These are phyloP conservation scores for Yarrowia yakushimensis DNA, from an alignment of 805 yeast species.

Conservation along the genomic window DNA sequence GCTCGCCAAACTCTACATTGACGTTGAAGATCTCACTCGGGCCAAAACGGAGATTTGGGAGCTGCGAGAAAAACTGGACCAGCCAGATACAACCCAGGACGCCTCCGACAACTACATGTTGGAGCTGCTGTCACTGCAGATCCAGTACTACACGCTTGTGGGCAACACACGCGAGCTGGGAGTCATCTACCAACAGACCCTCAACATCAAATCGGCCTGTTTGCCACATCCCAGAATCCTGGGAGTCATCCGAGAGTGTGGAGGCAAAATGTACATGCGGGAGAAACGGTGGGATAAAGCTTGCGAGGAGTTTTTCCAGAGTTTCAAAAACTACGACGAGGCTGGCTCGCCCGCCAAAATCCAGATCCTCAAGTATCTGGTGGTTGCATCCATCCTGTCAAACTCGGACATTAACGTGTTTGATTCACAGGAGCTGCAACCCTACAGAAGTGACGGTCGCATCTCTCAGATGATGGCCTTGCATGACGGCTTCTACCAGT, in stretches of 20 bases:
- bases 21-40: slow-evolving; percentile 30
- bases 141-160: slow-evolving; percentile 48
- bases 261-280: slow-evolving; percentile 64
- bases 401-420: slow-evolving; percentile 65
- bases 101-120: slow-evolving; percentile 41
- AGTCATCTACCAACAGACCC: slow-evolving; percentile 48
- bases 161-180: slow-evolving; percentile 43
- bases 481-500: slow-evolving; percentile 39
- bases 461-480: slow-evolving; percentile 35
- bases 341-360: slow-evolving; percentile 62
- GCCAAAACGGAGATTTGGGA: slow-evolving; percentile 27
- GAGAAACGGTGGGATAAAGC: slow-evolving; percentile 57
- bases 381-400: slow-evolving; percentile 55
- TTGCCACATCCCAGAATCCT: slow-evolving; percentile 66
- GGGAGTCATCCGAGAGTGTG: slow-evolving; percentile 74
- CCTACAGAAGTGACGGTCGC: slow-evolving; percentile 42
- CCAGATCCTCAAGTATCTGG: slow-evolving; percentile 56
- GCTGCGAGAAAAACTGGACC: slow-evolving; percentile 1
- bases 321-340: slow-evolving; percentile 60
- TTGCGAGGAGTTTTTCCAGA: slow-evolving; percentile 50
- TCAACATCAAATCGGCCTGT: slow-evolving; percentile 49
- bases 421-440: slow-evolving; percentile 66
- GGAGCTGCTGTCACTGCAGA: slow-evolving; percentile 66
- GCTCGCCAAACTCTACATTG: slow-evolving; percentile 37
- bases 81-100: slow-evolving; percentile 21